Percentiles rank a stretch among this genome's conserved stretches.
Conservation (phyloP, 352 stramenopile species). For the Globisporangium perplexum region DNA sequence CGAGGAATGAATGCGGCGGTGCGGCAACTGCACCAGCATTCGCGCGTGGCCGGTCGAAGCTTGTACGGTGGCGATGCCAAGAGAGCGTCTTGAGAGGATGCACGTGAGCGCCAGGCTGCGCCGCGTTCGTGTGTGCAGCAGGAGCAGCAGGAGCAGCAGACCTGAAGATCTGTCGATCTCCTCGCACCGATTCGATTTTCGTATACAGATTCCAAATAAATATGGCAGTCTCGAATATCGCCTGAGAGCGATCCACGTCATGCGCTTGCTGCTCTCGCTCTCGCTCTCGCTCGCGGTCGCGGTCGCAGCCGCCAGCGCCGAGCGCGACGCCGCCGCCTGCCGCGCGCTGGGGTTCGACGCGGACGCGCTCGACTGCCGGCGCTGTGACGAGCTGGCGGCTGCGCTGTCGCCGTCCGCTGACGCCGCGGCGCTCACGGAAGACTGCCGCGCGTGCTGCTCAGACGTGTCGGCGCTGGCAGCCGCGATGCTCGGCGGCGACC, state of each 20-base stretch:
- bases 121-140: too few species aligned
- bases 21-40: too few species aligned
- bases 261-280: neutral
- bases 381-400: constrained; percentile 41
- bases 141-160: too few species aligned
- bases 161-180: too few species aligned
- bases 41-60: too few species aligned
- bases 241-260: neutral
- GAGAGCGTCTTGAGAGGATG: too few species aligned
- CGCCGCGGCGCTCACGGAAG: constrained; percentile 5
- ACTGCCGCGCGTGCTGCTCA: constrained; percentile 46
- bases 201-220: too few species aligned
- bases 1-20: too few species aligned
- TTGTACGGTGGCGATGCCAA: too few species aligned
- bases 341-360: constrained; percentile 43
- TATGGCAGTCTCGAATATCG: too few species aligned
- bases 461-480: constrained; percentile 32
- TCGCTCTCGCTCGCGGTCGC: neutral
- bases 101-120: too few species aligned
- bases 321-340: constrained; percentile 16
- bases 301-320: neutral
- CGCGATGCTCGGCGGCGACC: constrained; percentile 13
- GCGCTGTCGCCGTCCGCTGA: constrained; percentile 17
- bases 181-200: too few species aligned
- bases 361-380: constrained; percentile 49